Percentiles rank a stretch among this genome's conserved stretches.
Evolutionary conservation across 2,329 filamentous ascomycete species (phyloP).

Genomic region (Aspergillus neoniger): DNA sequence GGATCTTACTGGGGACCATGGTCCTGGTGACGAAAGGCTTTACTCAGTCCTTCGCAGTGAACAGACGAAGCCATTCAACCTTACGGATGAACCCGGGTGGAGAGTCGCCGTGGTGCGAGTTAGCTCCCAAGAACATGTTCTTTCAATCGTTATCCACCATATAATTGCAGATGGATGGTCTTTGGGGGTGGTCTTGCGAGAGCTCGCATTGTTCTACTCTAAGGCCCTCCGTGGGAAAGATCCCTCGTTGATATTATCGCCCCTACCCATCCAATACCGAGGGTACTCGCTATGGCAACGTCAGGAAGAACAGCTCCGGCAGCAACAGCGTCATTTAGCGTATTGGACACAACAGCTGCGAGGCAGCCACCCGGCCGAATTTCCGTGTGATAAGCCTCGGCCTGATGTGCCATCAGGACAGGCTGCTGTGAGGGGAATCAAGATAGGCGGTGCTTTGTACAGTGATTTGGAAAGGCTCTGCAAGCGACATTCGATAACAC

Average conservation of each 20-base stretch:
- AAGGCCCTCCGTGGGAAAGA: background rate
- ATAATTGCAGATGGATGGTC: conserved; percentile 13
- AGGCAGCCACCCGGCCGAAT: conserved; percentile 11
- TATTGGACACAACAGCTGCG: conserved; percentile 6
- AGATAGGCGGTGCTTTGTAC: background rate
- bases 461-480: background rate
- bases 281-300: conserved; percentile 10
- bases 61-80: conserved; percentile 6
- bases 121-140: background rate
- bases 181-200: background rate
- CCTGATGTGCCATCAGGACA: conserved; percentile 1
- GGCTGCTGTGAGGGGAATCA: background rate
- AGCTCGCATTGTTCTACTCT: background rate
- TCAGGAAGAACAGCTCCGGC: background rate
- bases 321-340: conserved; percentile 4
- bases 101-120: background rate
- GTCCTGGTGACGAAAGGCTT: background rate
- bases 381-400: conserved; percentile 1
- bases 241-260: background rate
- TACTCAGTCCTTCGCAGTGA: background rate
- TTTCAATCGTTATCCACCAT: conserved; percentile 9
- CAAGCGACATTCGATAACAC: background rate
- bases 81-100: background rate
- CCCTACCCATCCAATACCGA: conserved; percentile 7
- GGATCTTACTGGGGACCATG: background rate